Conservation (phyloP, 23 red algal genomes). For the Porphyridium purpureum region DNA sequence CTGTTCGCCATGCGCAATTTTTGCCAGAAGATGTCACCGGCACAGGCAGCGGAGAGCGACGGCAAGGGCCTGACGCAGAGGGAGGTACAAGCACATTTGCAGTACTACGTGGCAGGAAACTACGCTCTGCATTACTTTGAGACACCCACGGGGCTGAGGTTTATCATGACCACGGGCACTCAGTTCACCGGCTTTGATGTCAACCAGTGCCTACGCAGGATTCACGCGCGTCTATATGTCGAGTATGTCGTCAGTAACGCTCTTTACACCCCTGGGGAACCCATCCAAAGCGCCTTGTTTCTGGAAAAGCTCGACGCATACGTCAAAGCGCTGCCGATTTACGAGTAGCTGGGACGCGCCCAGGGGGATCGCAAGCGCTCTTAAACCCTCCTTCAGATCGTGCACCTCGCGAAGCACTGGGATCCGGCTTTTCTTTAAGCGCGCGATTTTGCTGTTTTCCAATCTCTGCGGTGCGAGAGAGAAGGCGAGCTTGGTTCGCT, state of each 20-base stretch:
- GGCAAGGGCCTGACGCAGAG: too few relatives aligned
- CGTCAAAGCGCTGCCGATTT: conserved; percentile 33
- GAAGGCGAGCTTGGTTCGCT: too few relatives aligned
- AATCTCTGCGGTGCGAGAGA: too few relatives aligned
- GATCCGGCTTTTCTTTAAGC: too few relatives aligned
- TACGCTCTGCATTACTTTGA: conserved; percentile 95
- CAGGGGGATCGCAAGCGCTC: too few relatives aligned
- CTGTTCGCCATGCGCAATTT: conserved; percentile 89
- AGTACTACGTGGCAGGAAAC: conserved; percentile 56
- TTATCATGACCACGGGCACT: conserved; percentile 61
- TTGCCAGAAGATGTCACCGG: conserved; percentile 50
- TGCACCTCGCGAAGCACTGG: too few relatives aligned
- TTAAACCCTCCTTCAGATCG: too few relatives aligned
- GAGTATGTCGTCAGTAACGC: conserved; percentile 78
- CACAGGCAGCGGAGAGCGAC: not conserved
- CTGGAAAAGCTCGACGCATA: conserved; percentile 60
- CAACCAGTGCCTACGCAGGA: conserved; percentile 29
- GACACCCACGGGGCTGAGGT: conserved; percentile 78
- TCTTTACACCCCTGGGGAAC: conserved; percentile 31
- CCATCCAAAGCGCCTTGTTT: conserved; percentile 41
- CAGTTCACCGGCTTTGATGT: conserved; percentile 59
- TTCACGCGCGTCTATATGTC: conserved; percentile 68
- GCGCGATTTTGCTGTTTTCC: too few relatives aligned
- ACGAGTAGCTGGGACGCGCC: not conserved
- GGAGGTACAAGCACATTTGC: too few relatives aligned